phyloP scores from a whole-genome alignment of 2,329 filamentous ascomycete genomes.

The Pleurostoma richardsiae region DNA sequence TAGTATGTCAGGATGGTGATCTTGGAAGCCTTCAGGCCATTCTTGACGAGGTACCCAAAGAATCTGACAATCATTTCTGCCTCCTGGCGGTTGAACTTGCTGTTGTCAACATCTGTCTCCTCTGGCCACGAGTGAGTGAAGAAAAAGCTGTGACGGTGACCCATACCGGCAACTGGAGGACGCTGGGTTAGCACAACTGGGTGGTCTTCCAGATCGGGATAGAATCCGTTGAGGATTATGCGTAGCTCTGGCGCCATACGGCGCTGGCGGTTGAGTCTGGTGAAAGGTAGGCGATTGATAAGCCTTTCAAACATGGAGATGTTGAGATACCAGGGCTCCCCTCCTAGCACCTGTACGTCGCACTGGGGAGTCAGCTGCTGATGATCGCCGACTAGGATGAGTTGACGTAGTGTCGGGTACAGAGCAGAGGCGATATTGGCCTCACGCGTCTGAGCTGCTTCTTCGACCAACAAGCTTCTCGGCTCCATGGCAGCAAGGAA shows the following conservation, averaged over 20 bases:
- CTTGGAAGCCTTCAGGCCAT: conserved; percentile 51
- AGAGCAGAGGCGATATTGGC: conserved; percentile 50
- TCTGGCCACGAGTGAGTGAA: conserved; percentile 57
- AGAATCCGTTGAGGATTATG: conserved; percentile 40
- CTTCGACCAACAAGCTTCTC: conserved; percentile 68
- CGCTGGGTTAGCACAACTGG: conserved; percentile 29
- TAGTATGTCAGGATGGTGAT: conserved; percentile 88
- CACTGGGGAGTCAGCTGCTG: conserved; percentile 71
- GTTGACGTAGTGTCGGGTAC: conserved; percentile 45
- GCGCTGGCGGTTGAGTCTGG: conserved; percentile 63
- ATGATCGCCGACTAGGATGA: conserved; percentile 69
- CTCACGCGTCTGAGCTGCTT: conserved; percentile 73
- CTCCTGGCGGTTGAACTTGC: conserved; percentile 65
- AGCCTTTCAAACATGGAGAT: conserved; percentile 78
- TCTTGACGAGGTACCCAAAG: conserved; percentile 65
- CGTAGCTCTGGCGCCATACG: conserved; percentile 45
- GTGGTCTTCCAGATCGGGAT: conserved; percentile 39
- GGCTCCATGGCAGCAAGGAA: conserved; percentile 63
- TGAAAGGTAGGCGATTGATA: conserved; percentile 58
- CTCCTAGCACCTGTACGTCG: conserved; percentile 53
- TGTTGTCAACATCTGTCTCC: conserved; percentile 55
- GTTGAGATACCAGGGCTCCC: conserved; percentile 60
- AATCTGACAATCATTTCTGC: conserved; percentile 73
- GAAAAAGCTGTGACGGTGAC: conserved; percentile 27
- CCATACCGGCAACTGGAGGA: conserved; percentile 41